Percentiles rank a stretch among this genome's conserved stretches.
These are phyloP conservation scores for Quillaja saponaria DNA, from an alignment of 306 rosid genomes.

Conservation along the genomic window DNA sequence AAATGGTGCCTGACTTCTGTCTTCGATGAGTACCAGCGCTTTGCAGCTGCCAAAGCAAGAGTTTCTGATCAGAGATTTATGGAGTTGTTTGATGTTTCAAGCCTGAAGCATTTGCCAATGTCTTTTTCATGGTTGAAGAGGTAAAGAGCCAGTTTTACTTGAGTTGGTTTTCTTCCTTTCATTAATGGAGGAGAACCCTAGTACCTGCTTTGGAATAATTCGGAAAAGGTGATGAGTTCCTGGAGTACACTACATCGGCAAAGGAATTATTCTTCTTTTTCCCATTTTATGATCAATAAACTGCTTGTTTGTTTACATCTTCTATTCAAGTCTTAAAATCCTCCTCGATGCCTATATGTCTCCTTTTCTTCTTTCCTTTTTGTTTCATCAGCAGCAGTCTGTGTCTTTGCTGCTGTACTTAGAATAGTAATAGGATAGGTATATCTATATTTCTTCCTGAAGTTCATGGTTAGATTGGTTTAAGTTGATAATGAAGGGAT, in stretches of 20 bases:
- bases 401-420: slow-evolving; percentile 35
- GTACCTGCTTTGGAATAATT: slow-evolving; percentile 39
- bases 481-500: too few relatives aligned
- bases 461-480: slow-evolving; percentile 27
- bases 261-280: slow-evolving; percentile 45
- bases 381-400: neutral
- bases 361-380: slow-evolving; percentile 22
- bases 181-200: slow-evolving; percentile 38
- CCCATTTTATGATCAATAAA: too few relatives aligned
- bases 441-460: slow-evolving; percentile 36
- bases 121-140: slow-evolving; percentile 65
- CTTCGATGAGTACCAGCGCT: slow-evolving; percentile 87
- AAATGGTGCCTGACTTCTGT: slow-evolving; percentile 93
- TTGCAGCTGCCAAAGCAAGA: slow-evolving; percentile 98
- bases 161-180: slow-evolving; percentile 41
- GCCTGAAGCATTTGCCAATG: slow-evolving; percentile 67
- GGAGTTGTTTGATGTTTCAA: slow-evolving; percentile 89
- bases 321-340: neutral
- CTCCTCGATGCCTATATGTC: neutral
- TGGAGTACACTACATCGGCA: slow-evolving; percentile 46
- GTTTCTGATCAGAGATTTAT: slow-evolving; percentile 92
- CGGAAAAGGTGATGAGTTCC: slow-evolving; percentile 63
- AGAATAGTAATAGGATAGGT: slow-evolving; percentile 38
- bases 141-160: slow-evolving; percentile 39
- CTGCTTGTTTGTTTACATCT: too few relatives aligned